These are phyloP conservation scores for Arabidopsis hybrid DNA, from an alignment of 441 rosid genomes.

Conservation along the genomic window DNA sequence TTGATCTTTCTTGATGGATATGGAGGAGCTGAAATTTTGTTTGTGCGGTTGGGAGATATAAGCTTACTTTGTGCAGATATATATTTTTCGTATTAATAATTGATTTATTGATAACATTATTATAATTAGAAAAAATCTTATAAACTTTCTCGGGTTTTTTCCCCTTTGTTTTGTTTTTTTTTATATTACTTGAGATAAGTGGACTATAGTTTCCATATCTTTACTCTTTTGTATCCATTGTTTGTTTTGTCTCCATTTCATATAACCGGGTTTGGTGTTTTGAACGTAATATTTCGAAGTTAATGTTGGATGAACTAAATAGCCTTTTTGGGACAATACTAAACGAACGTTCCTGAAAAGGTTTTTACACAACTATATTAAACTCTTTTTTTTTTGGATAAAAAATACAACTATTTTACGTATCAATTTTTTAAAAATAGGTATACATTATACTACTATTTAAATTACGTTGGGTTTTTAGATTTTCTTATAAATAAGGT, in stretches of 20 bases:
- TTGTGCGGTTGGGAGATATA: constrained; percentile 43
- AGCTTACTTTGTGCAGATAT: constrained; percentile 36
- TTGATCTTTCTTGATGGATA: constrained; percentile 40
- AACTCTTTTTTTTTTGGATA: no score
- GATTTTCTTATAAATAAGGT: no score
- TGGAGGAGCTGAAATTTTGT: constrained; percentile 28
- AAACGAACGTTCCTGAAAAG: constrained; percentile 17
- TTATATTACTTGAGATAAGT: constrained; percentile 29
- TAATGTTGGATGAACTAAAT: constrained; percentile 29
- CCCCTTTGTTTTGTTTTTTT: not conserved
- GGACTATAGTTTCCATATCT: constrained; percentile 32
- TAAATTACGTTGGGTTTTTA: no score
- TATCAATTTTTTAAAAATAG: no score
- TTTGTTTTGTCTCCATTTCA: constrained; percentile 30
- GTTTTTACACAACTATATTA: not conserved
- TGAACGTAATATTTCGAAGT: constrained; percentile 8
- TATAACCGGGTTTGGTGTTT: constrained; percentile 33
- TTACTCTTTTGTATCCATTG: constrained; percentile 25
- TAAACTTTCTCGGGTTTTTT: not conserved
- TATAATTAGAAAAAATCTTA: constrained; percentile 9
- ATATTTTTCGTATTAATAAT: constrained; percentile 35
- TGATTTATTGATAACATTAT: not conserved
- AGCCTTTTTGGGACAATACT: constrained; percentile 28
- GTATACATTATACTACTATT: no score
- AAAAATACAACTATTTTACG: no score